phyloP scores from a whole-genome alignment of 2,329 filamentous ascomycete species.

The Lachnellula occidentalis region DNA sequence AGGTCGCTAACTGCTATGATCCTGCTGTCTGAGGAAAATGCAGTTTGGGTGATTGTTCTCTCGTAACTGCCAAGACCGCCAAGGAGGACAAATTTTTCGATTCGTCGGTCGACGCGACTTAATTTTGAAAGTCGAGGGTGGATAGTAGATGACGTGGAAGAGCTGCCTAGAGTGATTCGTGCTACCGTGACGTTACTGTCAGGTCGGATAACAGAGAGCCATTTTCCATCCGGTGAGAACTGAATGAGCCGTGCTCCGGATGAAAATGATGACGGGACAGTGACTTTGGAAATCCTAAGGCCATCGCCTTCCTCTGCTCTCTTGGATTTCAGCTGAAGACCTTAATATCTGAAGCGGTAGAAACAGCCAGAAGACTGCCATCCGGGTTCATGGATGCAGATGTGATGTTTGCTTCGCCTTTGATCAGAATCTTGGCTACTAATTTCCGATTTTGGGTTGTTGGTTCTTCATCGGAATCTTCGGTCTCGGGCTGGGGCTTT shows the following conservation, averaged over 20 bases:
- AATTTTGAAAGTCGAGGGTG: constrained; percentile 43
- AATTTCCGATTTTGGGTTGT: constrained; percentile 52
- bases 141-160: constrained; percentile 36
- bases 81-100: constrained; percentile 50
- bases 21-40: constrained; percentile 76
- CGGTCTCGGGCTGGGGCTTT: constrained; percentile 26
- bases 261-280: constrained; percentile 52
- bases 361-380: constrained; percentile 69
- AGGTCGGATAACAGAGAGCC: constrained; percentile 61
- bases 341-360: constrained; percentile 70
- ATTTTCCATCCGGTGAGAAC: constrained; percentile 65
- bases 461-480: constrained; percentile 37
- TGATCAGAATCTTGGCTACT: constrained; percentile 61
- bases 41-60: constrained; percentile 64
- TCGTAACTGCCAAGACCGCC: constrained; percentile 72
- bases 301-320: constrained; percentile 49
- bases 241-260: constrained; percentile 64
- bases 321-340: constrained; percentile 58
- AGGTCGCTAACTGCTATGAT: constrained; percentile 77
- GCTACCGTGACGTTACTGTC: constrained; percentile 53
- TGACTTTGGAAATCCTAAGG: constrained; percentile 65
- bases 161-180: constrained; percentile 36
- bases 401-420: constrained; percentile 77
- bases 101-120: constrained; percentile 47
- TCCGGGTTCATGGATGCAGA: constrained; percentile 66